Base-by-base conservation (phyloP, 106 monocot genomes). In the Dendrobium officinale region DNA sequence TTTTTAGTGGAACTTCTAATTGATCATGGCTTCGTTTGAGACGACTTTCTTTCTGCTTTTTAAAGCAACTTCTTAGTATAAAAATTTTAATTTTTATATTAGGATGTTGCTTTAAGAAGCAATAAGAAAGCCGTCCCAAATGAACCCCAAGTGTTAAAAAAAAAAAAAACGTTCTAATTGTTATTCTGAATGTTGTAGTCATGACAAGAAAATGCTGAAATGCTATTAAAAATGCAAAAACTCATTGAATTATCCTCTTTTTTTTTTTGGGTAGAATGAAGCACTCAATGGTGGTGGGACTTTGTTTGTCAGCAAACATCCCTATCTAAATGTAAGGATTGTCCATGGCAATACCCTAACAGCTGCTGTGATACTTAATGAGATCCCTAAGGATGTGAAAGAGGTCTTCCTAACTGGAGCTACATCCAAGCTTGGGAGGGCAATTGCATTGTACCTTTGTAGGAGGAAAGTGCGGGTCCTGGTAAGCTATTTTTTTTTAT, bases 271-370 rank as follows among this genome's bases (percentile, higher is more conserved):
- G 27, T 86, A 97, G 98, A 99, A 99, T 41, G 98, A 99, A 86
- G 82, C 91, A 5, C 87, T 99, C 20, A 99, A 99, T 55, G 98
- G 98, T 8, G 98, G 98, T 1, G 98, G 98, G 17, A 95, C 91
- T 10, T 80, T 99, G 80, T 99, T 94, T 80, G 91, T 95, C 6
- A 81, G 88, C 70, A 95, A 95, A 33, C 89, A 95, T 83, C 95
- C 92, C 9, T 80, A 93, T 76, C 83, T 99, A 10, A 85, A 73
- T 77, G 92, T 95, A 18, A 78, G 98, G 68, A 83, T 99, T 5
- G 98, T 93, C 68, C 98, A 99, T 72, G 98, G 98, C 9, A 98
- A 98, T 84, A 98, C 98, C 47, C 75, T 98, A 42, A 98, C 98
- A 0, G 98, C 98, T 0, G 94, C 92, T 0, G 92, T 92, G 26